Percentiles rank a stretch among this genome's conserved stretches.
These are phyloP conservation scores for Cardamine resedifolia DNA, from an alignment of 345 rosid species.

Conservation along the genomic window DNA sequence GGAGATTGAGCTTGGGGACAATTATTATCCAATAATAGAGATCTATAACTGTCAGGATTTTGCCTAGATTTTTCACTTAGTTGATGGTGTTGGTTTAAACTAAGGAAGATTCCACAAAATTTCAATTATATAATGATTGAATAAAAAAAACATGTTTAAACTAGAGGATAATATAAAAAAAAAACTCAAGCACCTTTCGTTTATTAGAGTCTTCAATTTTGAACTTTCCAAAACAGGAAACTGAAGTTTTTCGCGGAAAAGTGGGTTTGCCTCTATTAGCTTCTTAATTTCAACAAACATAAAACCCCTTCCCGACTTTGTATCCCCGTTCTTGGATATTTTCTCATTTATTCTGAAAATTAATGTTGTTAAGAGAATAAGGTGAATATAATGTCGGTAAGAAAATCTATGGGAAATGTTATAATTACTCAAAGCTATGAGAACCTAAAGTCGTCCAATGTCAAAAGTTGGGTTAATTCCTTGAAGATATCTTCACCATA, in stretches of 20 bases:
- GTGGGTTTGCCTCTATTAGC: slow-evolving; percentile 34
- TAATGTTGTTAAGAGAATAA: slow-evolving; percentile 5
- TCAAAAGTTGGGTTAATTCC: slow-evolving; percentile 79
- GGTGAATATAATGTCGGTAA: background rate
- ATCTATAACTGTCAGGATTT: slow-evolving; percentile 70
- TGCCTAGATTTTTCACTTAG: slow-evolving; percentile 80
- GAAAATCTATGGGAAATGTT: slow-evolving; percentile 4
- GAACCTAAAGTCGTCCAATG: slow-evolving; percentile 83
- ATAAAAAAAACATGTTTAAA: background rate
- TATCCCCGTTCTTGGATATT: slow-evolving; percentile 81
- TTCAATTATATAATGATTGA: slow-evolving; percentile 3
- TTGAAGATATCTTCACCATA: slow-evolving; percentile 83
- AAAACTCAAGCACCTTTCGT: slow-evolving; percentile 60
- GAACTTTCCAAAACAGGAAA: slow-evolving; percentile 78
- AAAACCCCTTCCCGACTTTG: slow-evolving; percentile 77
- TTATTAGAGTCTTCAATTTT: slow-evolving; percentile 74
- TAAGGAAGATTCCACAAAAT: slow-evolving; percentile 36
- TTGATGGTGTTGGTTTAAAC: slow-evolving; percentile 92
- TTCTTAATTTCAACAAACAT: slow-evolving; percentile 85
- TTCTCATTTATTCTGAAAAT: slow-evolving; percentile 77
- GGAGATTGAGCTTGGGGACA: slow-evolving; percentile 77
- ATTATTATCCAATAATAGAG: slow-evolving; percentile 77
- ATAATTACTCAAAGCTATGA: background rate
- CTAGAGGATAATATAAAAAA: slow-evolving; percentile 3
- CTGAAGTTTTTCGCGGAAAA: slow-evolving; percentile 90